Evolutionary conservation across 2,329 filamentous ascomycete genomes (phyloP).

Genomic region (Penicillium sp.): DNA sequence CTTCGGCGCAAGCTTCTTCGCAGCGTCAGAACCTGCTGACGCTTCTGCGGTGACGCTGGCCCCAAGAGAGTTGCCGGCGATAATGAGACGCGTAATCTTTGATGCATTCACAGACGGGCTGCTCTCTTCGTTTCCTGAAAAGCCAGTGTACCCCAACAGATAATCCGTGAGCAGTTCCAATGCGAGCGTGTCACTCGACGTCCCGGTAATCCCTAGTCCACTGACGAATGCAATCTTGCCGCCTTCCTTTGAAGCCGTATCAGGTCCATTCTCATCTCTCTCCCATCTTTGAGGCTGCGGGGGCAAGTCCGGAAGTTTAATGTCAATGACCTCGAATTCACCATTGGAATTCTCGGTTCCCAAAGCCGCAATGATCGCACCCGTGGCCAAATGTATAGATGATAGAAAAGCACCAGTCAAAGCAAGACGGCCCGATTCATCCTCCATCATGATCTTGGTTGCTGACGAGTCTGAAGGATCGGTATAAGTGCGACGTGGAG

Average conservation of each 20-base stretch:
- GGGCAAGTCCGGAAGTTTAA: constrained; percentile 81
- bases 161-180: constrained; percentile 79
- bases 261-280: constrained; percentile 49
- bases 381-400: constrained; percentile 73
- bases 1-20: constrained; percentile 54
- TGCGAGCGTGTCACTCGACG: constrained; percentile 66
- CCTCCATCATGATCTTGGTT: constrained; percentile 79
- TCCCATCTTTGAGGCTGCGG: constrained; percentile 78
- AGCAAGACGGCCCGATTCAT: constrained; percentile 84
- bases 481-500: constrained; percentile 70
- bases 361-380: constrained; percentile 88
- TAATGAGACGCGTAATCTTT: constrained; percentile 75
- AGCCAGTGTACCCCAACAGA: constrained; percentile 73
- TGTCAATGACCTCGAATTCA: constrained; percentile 85
- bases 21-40: constrained; percentile 37
- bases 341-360: constrained; percentile 90
- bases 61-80: constrained; percentile 82
- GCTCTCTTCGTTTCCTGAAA: constrained; percentile 48
- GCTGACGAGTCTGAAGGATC: constrained; percentile 42
- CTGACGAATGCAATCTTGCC: constrained; percentile 81
- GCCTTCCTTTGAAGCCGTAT: constrained; percentile 35
- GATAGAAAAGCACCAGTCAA: constrained; percentile 67
- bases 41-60: constrained; percentile 35
- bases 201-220: constrained; percentile 75
- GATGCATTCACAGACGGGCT: constrained; percentile 30